Conservation (phyloP, 148 eudicot genomes). For the Chenopodium formosanum region DNA sequence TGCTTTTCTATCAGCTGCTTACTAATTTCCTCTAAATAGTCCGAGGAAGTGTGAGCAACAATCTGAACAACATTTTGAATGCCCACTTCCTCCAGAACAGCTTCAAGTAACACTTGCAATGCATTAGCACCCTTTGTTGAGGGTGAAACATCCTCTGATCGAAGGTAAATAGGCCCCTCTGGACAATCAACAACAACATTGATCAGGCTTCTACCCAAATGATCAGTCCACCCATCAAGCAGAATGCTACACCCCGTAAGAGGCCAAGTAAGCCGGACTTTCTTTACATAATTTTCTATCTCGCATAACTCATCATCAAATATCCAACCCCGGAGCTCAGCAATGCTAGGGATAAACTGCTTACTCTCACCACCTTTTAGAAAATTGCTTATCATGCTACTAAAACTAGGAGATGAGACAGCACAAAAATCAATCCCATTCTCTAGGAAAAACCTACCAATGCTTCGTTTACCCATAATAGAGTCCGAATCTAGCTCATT, state of each 20-base stretch:
- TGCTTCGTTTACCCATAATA: constrained; percentile 27
- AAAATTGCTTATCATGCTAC: constrained; percentile 36
- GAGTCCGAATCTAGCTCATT: constrained; percentile 26
- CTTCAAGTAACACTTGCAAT: constrained; percentile 39
- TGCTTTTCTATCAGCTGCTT: constrained; percentile 44
- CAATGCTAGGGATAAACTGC: constrained; percentile 38
- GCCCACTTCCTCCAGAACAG: constrained; percentile 59
- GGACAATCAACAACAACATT: constrained; percentile 61
- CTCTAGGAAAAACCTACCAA: constrained; percentile 64
- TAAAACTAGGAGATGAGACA: constrained; percentile 44
- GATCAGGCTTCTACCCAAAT: constrained; percentile 42
- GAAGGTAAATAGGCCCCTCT: constrained; percentile 58
- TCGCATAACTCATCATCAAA: constrained; percentile 52
- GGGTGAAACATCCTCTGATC: constrained; percentile 55
- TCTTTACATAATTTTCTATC: constrained; percentile 38
- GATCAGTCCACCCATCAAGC: constrained; percentile 75
- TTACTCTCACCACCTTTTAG: constrained; percentile 16
- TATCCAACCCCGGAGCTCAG: constrained; percentile 56
- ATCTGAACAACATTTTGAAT: constrained; percentile 61
- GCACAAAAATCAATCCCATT: constrained; percentile 44
- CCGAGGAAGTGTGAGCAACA: constrained; percentile 42
- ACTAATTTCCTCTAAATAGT: constrained; percentile 44
- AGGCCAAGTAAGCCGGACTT: constrained; percentile 50
- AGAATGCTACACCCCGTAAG: constrained; percentile 68
- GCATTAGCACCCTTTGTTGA: constrained; percentile 39